Evolutionary conservation across 306 rosid species (phyloP), one percentile per base, ranked within the genome.

Genomic region (Pterocarpus santalinus): DNA sequence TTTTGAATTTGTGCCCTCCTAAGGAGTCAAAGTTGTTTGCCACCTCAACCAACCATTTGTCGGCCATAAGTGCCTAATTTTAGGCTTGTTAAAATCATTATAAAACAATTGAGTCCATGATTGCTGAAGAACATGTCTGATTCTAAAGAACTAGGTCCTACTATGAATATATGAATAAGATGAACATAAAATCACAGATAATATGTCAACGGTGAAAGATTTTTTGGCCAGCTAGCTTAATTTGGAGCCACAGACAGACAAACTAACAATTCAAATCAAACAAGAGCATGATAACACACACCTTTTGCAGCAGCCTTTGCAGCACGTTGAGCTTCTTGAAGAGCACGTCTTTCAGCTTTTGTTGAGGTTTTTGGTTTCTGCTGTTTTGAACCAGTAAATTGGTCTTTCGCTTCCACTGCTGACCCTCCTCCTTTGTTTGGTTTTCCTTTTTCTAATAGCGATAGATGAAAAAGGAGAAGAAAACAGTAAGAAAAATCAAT

Each of bases 281-380:
- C 56, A 55, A 39, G 33, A 65, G 36, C 64, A 72, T 4, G 14
- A 33, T 68, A 34, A 53, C 58, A 73, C 74, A 41, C 52, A 89
- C 92, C 88, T 89, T 86, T 89, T 56, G 88, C 82, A 72, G 87
- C 90, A 79, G 87, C 88, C 78, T 88, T 88, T 72, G 92, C 90
- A 36, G 92, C 92, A 65, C 92, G 80, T 74, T 89, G 90, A 58
- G 92, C 88, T 81, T 89, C 92, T 82, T 89, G 92, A 80, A 89
- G 82, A 46, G 90, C 92, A 28, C 90, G 90, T 46, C 92, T 86
- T 80, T 89, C 90, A 80, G 92, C 90, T 84, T 84, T 89, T 11
- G 92, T 65, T 22, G 28, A 22, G 57, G 84, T 62, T 82, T 85
- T 89, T 13, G 85, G 87, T 64, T 86, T 89, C 81, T 79, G 87